Evolutionary conservation across 257 asterid species (phyloP).

Genomic region (Primulina huaijiensis): DNA sequence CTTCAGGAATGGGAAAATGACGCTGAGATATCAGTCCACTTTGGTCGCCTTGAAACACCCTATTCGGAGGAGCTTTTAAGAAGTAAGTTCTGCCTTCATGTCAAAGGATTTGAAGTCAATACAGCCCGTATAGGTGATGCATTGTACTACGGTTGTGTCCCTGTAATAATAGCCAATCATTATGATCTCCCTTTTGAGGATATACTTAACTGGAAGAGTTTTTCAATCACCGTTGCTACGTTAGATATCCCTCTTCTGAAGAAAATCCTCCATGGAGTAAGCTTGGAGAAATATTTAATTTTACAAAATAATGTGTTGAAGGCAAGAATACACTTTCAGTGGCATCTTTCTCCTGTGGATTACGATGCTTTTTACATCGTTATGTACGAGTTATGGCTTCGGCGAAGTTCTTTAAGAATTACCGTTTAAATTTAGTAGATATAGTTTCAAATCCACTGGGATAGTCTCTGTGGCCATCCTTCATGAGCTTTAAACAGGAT

Average conservation of each 20-base stretch:
- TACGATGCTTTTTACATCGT: constrained; percentile 82
- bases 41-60: constrained; percentile 47
- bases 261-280: constrained; percentile 48
- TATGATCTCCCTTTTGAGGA: constrained; percentile 90
- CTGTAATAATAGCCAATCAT: constrained; percentile 83
- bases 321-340: constrained; percentile 73
- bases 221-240: constrained; percentile 69
- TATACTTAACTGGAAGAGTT: constrained; percentile 65
- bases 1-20: constrained; percentile 73
- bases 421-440: constrained; percentile 21
- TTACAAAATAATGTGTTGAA: constrained; percentile 50
- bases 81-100: constrained; percentile 90
- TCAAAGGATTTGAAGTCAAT: constrained; percentile 88
- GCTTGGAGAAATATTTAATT: constrained; percentile 37
- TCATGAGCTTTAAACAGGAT: background rate
- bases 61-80: constrained; percentile 57
- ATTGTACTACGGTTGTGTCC: constrained; percentile 73
- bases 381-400: constrained; percentile 80
- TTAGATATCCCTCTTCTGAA: constrained; percentile 72
- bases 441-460: background rate
- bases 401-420: constrained; percentile 50
- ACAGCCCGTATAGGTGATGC: constrained; percentile 93
- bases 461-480: too few species aligned
- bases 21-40: constrained; percentile 56
- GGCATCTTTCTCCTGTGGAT: constrained; percentile 69